Conservation (phyloP, 2,329 filamentous ascomycete species). For the Verticillium dahliae region DNA sequence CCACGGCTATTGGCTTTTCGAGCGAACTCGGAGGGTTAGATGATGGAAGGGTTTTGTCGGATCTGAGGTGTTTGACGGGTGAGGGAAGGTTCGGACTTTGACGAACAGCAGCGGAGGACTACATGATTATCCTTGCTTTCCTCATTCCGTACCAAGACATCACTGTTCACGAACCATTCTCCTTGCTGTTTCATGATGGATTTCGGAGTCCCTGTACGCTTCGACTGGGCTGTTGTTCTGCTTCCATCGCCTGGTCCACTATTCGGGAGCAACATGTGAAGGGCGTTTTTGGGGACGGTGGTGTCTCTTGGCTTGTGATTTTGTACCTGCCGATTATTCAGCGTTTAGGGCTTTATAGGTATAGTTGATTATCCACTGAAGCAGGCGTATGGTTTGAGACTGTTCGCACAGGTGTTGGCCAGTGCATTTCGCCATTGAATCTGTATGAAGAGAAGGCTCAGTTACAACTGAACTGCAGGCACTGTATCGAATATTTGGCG, state of each 20-base stretch:
- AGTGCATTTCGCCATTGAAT: no score
- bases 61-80: neutral
- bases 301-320: neutral
- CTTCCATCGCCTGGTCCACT: neutral
- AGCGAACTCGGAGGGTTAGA: neutral
- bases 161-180: neutral
- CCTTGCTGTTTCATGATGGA: neutral
- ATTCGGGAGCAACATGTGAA: neutral
- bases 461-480: no score
- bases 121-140: constrained; percentile 1
- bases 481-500: no score
- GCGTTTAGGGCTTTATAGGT: no score
- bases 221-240: neutral
- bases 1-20: neutral
- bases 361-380: neutral
- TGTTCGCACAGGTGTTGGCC: no score
- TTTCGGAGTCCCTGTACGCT: neutral
- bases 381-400: no score
- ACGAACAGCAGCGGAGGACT: neutral
- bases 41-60: neutral
- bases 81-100: neutral
- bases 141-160: constrained; percentile 5
- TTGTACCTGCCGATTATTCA: no score
- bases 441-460: no score
- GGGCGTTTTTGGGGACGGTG: neutral